phyloP scores from a whole-genome alignment of 495 filamentous ascomycete species.

The Gamarada debralockiae region DNA sequence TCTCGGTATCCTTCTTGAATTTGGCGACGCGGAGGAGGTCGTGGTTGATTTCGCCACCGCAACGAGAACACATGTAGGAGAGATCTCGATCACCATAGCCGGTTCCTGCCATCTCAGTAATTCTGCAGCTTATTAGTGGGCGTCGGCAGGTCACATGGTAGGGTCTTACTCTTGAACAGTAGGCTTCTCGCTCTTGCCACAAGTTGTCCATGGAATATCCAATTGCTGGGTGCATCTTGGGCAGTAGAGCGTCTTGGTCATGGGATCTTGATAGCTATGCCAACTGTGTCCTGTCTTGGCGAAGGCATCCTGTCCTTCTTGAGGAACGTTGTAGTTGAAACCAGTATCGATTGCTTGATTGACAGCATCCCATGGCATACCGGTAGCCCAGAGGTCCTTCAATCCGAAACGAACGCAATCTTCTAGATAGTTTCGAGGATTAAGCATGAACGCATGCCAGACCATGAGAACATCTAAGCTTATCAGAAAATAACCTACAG shows the following conservation, averaged over 20 bases:
- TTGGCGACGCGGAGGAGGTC: constrained; percentile 26
- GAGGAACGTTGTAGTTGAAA: constrained; percentile 57
- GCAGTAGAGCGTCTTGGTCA: constrained; percentile 49
- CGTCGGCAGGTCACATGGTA: not conserved
- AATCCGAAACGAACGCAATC: constrained; percentile 66
- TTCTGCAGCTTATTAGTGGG: not conserved
- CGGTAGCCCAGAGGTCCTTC: constrained; percentile 55
- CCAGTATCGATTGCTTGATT: constrained; percentile 59
- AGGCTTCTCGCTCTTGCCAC: constrained; percentile 31
- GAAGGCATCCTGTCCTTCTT: constrained; percentile 44
- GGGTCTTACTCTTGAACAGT: constrained; percentile 15
- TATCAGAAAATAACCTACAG: no score
- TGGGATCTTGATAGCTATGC: constrained; percentile 52
- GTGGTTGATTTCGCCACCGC: constrained; percentile 19
- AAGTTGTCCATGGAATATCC: constrained; percentile 58
- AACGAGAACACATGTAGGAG: constrained; percentile 29
- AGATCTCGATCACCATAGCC: constrained; percentile 69
- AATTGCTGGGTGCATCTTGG: constrained; percentile 45
- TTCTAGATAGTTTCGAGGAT: constrained; percentile 73
- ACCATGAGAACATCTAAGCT: constrained; percentile 77
- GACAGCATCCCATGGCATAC: constrained; percentile 69
- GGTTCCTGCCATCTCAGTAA: constrained; percentile 27
- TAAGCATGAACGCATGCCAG: constrained; percentile 85
- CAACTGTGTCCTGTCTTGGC: constrained; percentile 50
- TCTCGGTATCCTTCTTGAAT: constrained; percentile 25